A percentile compares a stretch with the other conserved stretches of the same genome.
phyloP scores from a whole-genome alignment of 352 stramenopile genomes.

The Pythium graminicola region DNA sequence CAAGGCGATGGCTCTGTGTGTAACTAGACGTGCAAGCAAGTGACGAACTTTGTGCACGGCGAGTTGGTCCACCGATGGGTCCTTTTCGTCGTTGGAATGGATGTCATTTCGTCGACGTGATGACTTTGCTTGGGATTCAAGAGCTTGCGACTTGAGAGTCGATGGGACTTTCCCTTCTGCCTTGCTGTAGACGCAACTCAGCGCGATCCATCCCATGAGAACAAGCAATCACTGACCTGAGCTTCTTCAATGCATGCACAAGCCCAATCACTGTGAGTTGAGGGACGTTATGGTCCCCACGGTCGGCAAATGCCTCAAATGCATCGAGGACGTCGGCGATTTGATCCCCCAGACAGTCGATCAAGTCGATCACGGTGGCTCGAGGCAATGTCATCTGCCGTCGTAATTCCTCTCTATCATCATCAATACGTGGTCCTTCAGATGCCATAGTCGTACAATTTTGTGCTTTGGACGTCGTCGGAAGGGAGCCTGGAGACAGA shows the following conservation, averaged over 20 bases:
- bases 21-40: conserved; percentile 38
- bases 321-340: conserved; percentile 49
- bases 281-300: conserved; percentile 9
- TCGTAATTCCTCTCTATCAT: background rate
- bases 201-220: no score
- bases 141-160: background rate
- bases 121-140: background rate
- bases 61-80: conserved; percentile 1
- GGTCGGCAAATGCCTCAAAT: conserved; percentile 37
- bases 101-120: background rate
- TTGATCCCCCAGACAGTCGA: conserved; percentile 58
- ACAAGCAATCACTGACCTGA: conserved; percentile 29
- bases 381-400: conserved; percentile 5
- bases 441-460: background rate
- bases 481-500: background rate
- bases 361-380: conserved; percentile 44
- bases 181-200: background rate
- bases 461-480: background rate
- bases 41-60: conserved; percentile 30
- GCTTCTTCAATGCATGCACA: conserved; percentile 31
- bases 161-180: background rate
- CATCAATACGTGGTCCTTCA: background rate
- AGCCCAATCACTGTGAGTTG: conserved; percentile 45
- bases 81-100: background rate
- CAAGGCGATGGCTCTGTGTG: conserved; percentile 26